Evolutionary conservation across 116 monocot species (phyloP), one percentile per base, ranked within the genome.

Genomic region (Dioscorea cayenensis): DNA sequence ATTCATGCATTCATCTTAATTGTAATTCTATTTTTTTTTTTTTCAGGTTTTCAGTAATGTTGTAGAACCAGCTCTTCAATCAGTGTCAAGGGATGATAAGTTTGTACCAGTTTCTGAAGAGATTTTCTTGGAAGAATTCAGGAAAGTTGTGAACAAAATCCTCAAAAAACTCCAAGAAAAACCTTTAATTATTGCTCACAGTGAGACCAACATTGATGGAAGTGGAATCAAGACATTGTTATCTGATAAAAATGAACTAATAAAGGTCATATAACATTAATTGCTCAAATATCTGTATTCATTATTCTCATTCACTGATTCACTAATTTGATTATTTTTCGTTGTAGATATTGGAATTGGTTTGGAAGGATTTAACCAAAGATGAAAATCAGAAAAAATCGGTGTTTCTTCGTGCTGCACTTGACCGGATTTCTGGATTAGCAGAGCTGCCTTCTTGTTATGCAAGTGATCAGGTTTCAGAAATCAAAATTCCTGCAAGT

Each of bases 141-240:
- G 77, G 80, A 86, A 81, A 66, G 63, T 91, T 35, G n/a, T 94
- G 32, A 18, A 25, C 21, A 51, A 29, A 16, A 78, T 94, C 21
- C 55, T 50, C 36, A 65, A 71, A 27, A 72, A 70, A 14, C 88
- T 94, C 23, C 72, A 81, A 52, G 82, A 88, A 63, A 61, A 83
- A 62, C 94, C 83, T 64, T 86, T 89, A 14, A 94, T 94, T 16
- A 88, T 94, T 72, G 94, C 94, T 9, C 91, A 94, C 75, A 88
- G 84, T 17, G 94, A 91, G 32, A 88, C 84, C 75, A 84, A 74
- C 19, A 91, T 91, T 52, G 83, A 91, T 77, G 94, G 91, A 51
- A 84, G 83, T 36, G 80, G 84, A 49, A 78, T 91, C 71, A 84
- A 74, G 68, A 78, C 77, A 65, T 70, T 95, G 58, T 68, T 95